Conservation (phyloP, 768 basidiomycete species). For the Chalciporus piperatus region DNA sequence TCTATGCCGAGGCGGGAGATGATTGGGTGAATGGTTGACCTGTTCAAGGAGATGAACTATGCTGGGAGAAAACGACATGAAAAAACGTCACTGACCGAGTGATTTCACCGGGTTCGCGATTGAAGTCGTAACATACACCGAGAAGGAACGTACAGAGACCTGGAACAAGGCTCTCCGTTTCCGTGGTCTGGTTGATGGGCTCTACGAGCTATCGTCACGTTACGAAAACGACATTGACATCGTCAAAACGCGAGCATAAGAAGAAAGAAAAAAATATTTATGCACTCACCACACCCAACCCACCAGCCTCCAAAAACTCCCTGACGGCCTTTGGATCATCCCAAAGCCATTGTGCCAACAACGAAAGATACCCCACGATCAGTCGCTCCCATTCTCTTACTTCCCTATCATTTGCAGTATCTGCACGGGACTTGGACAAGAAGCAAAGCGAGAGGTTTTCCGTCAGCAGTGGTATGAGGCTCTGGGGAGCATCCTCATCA, state of each 20-base stretch:
- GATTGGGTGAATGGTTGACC: constrained; percentile 85
- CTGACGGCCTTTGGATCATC: constrained; percentile 86
- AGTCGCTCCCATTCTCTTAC: constrained; percentile 88
- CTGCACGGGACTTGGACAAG: constrained; percentile 62
- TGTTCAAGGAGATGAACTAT: constrained; percentile 24
- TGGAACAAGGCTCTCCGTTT: constrained; percentile 82
- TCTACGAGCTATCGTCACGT: constrained; percentile 70
- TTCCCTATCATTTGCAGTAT: constrained; percentile 57
- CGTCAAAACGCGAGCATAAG: background rate
- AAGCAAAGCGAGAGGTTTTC: constrained; percentile 90
- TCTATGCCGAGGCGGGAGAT: constrained; percentile 88
- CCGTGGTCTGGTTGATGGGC: constrained; percentile 87
- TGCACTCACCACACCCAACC: constrained; percentile 83
- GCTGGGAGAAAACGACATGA: background rate
- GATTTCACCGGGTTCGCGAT: constrained; percentile 92
- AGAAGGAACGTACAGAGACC: constrained; percentile 90
- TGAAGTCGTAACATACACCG: constrained; percentile 94
- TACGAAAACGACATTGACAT: background rate
- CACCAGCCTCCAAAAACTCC: constrained; percentile 88
- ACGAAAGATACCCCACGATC: constrained; percentile 78
- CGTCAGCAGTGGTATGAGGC: constrained; percentile 77
- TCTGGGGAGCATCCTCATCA: constrained; percentile 65
- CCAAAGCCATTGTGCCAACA: constrained; percentile 94
- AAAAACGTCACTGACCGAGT: constrained; percentile 58
- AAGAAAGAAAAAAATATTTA: background rate